Base-by-base conservation (phyloP, 2,329 filamentous ascomycete species). In the Penicillium hordei region DNA sequence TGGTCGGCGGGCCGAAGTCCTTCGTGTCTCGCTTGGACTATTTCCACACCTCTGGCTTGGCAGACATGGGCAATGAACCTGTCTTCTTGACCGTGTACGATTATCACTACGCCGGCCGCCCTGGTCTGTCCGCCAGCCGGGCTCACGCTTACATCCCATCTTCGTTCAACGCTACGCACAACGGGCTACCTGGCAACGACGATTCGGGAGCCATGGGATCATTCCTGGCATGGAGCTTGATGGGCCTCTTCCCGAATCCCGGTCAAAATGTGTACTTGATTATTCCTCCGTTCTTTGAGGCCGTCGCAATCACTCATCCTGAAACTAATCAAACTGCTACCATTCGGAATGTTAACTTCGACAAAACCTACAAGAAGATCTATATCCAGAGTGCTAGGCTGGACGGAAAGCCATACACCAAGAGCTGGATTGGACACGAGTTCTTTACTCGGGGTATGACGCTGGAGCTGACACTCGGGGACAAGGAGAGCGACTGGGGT, bases 251-350 rank as follows among this genome's bases (percentile, higher is more conserved):
- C 70, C 87, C 87, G 0, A 86, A 88, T 52, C 80, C 86, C 0
- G 86, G 86, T 0, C 87, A 89, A 65, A 77, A 88, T 60, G 85
- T 89, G 0, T 89, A 89, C 63, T 79, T 89, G 15, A 87, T 89
- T 61, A 87, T 76, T 0, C 83, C 87, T 1, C 86, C 87, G 0
- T 90, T 83, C 66, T 89, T 89, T 62, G 76, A 81, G 57, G 75
- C 77, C 23, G 78, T 89, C 1, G 81, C 80, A 43, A 77, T 89
- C 52, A 84, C 75, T 7, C 82, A 82, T 55, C 81, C 81, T 0
- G 72, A 82, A 21, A 88, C 85, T 0, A 81, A 83, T 7, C 83
- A 82, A 59, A 85, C 79, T 7, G 86, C 86, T 0, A 83, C 76
- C 1, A 78, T 89, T 15, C 76, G 79, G 8, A 86, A 81, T 58